Evolutionary conservation across 371 early-diverging fungal genomes (phyloP).

Genomic region (Syncephalastrum monosporum): DNA sequence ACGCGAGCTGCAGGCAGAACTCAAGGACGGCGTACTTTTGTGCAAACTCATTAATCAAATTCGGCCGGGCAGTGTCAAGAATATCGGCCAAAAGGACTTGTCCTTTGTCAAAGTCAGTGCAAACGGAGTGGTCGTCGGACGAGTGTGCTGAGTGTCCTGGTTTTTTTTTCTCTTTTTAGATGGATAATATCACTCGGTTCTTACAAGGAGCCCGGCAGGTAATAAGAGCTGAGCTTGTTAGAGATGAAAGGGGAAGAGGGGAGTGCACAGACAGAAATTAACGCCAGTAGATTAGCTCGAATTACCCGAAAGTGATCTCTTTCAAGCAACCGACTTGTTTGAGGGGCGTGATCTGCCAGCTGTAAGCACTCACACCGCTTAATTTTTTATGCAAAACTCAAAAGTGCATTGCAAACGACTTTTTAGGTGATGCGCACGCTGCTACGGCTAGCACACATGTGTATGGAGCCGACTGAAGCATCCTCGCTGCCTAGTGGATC

Average conservation of each 20-base stretch:
- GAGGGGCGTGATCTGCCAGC: slow-evolving; percentile 85
- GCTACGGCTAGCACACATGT: slow-evolving; percentile 7
- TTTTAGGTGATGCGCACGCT: slow-evolving; percentile 10
- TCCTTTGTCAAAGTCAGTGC: slow-evolving; percentile 72
- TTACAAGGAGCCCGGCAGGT: slow-evolving; percentile 60
- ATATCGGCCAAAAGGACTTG: slow-evolving; percentile 64
- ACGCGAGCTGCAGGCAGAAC: slow-evolving; percentile 50
- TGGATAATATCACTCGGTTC: slow-evolving; percentile 80
- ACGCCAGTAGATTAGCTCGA: slow-evolving; percentile 54
- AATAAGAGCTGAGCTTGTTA: slow-evolving; percentile 19
- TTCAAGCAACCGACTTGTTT: slow-evolving; percentile 90
- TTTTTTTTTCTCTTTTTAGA: slow-evolving; percentile 39
- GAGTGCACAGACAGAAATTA: slow-evolving; percentile 8
- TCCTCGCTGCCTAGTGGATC: not conserved
- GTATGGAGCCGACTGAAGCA: slow-evolving; percentile 3
- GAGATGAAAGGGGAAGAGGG: slow-evolving; percentile 48
- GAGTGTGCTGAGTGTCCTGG: not conserved
- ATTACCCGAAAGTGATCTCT: slow-evolving; percentile 74
- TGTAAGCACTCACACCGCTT: slow-evolving; percentile 38
- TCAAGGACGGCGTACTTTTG: slow-evolving; percentile 79
- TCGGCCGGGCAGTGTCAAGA: slow-evolving; percentile 68
- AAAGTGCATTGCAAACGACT: not conserved
- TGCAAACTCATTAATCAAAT: slow-evolving; percentile 79
- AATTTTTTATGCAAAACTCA: not conserved
- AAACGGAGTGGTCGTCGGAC: not conserved